Conservation (phyloP, 306 rosid species). For the Sesbania bispinosa region DNA sequence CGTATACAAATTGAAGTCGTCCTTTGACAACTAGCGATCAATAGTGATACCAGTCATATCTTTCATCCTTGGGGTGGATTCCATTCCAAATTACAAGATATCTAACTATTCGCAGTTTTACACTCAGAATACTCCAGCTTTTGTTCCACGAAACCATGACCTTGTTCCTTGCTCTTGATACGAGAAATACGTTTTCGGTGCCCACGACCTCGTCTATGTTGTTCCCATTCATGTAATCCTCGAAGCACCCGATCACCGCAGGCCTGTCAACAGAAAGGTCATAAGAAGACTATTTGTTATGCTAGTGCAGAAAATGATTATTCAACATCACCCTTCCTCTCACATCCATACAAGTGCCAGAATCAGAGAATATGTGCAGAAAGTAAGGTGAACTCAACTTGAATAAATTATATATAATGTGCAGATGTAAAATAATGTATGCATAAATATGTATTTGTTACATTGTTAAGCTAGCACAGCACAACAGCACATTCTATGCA, state of each 20-base stretch:
- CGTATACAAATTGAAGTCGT: too few species aligned
- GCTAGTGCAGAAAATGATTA: background rate
- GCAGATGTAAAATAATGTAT: background rate
- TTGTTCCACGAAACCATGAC: slow-evolving; percentile 17
- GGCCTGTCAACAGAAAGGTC: slow-evolving; percentile 51
- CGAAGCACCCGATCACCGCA: slow-evolving; percentile 76
- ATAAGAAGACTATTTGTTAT: background rate
- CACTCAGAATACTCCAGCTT: slow-evolving; percentile 18
- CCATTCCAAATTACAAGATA: background rate
- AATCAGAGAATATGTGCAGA: background rate
- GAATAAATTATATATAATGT: background rate
- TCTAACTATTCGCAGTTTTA: background rate
- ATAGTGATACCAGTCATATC: background rate
- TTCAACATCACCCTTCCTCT: background rate
- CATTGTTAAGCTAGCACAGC: background rate
- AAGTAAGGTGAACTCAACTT: background rate
- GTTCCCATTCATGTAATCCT: slow-evolving; percentile 93
- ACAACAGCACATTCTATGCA: background rate
- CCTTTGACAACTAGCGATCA: background rate
- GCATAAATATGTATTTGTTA: background rate
- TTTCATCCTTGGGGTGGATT: background rate
- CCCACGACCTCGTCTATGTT: slow-evolving; percentile 69
- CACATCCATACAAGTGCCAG: background rate
- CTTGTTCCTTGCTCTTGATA: slow-evolving; percentile 52
- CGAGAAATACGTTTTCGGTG: slow-evolving; percentile 72